Percentiles rank a stretch among this genome's conserved stretches.
Conservation (phyloP, 371 early-diverging fungal species). For the Circinella umbellata region DNA sequence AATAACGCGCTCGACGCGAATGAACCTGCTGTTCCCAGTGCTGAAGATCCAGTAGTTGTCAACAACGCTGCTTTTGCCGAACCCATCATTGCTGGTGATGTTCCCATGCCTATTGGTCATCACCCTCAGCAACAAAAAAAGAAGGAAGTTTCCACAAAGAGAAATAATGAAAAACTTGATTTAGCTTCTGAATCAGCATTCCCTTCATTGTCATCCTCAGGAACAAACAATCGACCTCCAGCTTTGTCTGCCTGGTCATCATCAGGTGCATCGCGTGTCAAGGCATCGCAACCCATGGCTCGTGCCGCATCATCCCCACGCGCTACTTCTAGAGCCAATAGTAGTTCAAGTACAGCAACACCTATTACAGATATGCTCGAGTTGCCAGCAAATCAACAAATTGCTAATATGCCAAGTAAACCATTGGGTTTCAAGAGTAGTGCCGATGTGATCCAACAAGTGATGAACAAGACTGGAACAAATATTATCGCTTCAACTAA, state of each 20-base stretch:
- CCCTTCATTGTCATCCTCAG: constrained; percentile 70
- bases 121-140: constrained; percentile 35
- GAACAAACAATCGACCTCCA: constrained; percentile 48
- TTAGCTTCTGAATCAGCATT: constrained; percentile 72
- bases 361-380: constrained; percentile 67
- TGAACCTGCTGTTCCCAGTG: constrained; percentile 46
- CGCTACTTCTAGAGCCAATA: constrained; percentile 19
- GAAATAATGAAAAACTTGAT: constrained; percentile 37
- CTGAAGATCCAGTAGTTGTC: constrained; percentile 51
- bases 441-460: constrained; percentile 75
- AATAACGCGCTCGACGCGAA: constrained; percentile 12
- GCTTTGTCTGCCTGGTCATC: constrained; percentile 53
- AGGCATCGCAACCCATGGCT: constrained; percentile 28
- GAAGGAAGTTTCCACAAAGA: constrained; percentile 7
- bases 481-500: constrained; percentile 87
- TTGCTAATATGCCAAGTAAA: constrained; percentile 44
- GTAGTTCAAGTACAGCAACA: constrained; percentile 19
- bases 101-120: constrained; percentile 41
- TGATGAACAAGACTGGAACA: constrained; percentile 75
- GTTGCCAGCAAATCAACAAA: constrained; percentile 64
- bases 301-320: constrained; percentile 18
- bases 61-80: constrained; percentile 40
- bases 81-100: constrained; percentile 53
- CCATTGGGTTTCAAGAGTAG: constrained; percentile 63
- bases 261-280: constrained; percentile 55